Evolutionary conservation across 306 rosid species (phyloP), one percentile per base, ranked within the genome.

Genomic region (Ochetophila trinervis): DNA sequence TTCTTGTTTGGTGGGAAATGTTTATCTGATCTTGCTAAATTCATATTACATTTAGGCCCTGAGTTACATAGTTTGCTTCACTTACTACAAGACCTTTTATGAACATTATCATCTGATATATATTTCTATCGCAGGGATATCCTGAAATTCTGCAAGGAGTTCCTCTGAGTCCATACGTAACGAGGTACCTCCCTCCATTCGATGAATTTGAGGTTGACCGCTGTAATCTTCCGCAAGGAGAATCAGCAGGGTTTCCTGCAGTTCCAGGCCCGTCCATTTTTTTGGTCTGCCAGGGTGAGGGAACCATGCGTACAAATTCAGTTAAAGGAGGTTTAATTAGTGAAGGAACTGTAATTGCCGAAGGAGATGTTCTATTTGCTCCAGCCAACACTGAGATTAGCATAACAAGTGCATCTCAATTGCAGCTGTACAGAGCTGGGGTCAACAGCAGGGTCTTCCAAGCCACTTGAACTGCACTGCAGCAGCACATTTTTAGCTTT

Each of bases 201-300:
- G 91, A 93, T 10, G 99, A 93, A 78, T 93, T 93, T 36, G 99
- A 93, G 82, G 84, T 93, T 2, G 99, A 93, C 44, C 62, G 74
- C 0, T 90, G 99, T 44, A 60, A 72, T 59, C 91, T 93, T 54
- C 99, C 95, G 27, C 65, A 57, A 30, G 84, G 81, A 30, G 82
- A 76, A 77, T 81, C 75, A n/a, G 78, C 79, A 30, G 77, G 59
- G 62, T 86, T 90, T 60, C 88, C 91, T 8, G 81, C 87, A 15
- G 74, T 82, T 42, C 87, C 83, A 12, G 97, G 99, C 49, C 96
- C 99, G 53, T 90, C 97, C 23, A 80, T 93, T 61, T 87, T 84
- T 55, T 48, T 93, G 70, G 85, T 86, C 76, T 76, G 81, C 0
- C 50, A 11, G 24, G 97, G 99, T 48, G 71, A 86, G 72, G 97